A percentile compares a stretch with the other conserved stretches of the same genome.
phyloP scores from a whole-genome alignment of 2,329 filamentous ascomycete genomes.

The Botrytis byssoidea region DNA sequence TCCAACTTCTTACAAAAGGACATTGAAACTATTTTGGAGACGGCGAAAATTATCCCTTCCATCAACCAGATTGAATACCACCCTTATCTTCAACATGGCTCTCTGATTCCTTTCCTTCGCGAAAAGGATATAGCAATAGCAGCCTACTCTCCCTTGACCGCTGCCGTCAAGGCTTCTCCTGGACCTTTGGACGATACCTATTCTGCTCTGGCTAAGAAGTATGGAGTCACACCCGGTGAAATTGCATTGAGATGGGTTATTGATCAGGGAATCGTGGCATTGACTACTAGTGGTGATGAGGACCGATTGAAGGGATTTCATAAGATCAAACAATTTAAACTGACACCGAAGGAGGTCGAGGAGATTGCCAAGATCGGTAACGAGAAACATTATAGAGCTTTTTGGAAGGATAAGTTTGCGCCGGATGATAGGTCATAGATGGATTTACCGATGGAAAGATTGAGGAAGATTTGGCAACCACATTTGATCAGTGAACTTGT shows the following conservation, averaged over 20 bases:
- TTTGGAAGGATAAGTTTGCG: conserved; percentile 55
- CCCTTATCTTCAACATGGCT: conserved; percentile 68
- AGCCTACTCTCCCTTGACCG: conserved; percentile 56
- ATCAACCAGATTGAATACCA: conserved; percentile 83
- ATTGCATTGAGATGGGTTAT: conserved; percentile 59
- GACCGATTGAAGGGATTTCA: conserved; percentile 56
- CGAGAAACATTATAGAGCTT: conserved; percentile 60
- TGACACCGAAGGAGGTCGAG: conserved; percentile 58
- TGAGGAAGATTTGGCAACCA: neutral
- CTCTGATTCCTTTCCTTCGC: conserved; percentile 57
- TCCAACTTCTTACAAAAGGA: conserved; percentile 67
- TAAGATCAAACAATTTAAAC: conserved; percentile 54
- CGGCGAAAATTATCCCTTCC: conserved; percentile 61
- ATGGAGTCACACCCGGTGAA: conserved; percentile 55
- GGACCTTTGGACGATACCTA: conserved; percentile 56
- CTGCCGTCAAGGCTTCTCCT: conserved; percentile 47
- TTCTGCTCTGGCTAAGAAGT: conserved; percentile 53
- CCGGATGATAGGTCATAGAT: conserved; percentile 49
- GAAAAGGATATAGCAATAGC: conserved; percentile 56
- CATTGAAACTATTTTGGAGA: conserved; percentile 55
- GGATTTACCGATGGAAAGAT: neutral
- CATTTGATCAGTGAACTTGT: neutral
- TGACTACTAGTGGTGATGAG: conserved; percentile 61
- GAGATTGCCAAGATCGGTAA: conserved; percentile 55
- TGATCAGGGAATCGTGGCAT: conserved; percentile 56